These are phyloP conservation scores for Chaetomium sp. DNA, from an alignment of 2,329 filamentous ascomycete species.

Conservation along the genomic window DNA sequence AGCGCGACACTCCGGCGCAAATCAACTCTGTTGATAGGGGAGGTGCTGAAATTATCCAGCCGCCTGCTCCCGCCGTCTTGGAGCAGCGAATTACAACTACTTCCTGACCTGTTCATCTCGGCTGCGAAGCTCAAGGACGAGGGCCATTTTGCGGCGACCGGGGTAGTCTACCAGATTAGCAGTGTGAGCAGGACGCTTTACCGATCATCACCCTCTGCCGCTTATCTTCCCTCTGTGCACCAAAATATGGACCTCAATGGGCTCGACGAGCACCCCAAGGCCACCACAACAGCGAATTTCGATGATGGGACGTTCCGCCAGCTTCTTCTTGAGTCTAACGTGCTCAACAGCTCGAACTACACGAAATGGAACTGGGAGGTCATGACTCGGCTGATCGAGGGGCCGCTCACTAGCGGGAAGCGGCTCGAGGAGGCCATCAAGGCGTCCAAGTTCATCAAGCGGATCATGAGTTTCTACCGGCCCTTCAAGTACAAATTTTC, in stretches of 20 bases:
- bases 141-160: slow-evolving; percentile 71
- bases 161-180: slow-evolving; percentile 95
- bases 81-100: slow-evolving; percentile 77
- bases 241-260: slow-evolving; percentile 43
- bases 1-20: slow-evolving; percentile 73
- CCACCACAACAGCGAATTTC: slow-evolving; percentile 41
- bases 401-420: slow-evolving; percentile 83
- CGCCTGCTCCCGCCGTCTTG: slow-evolving; percentile 74
- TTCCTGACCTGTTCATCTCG: slow-evolving; percentile 76
- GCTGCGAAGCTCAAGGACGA: slow-evolving; percentile 67
- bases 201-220: slow-evolving; percentile 55
- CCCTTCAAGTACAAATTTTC: slow-evolving; percentile 97
- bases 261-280: slow-evolving; percentile 53
- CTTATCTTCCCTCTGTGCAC: slow-evolving; percentile 33
- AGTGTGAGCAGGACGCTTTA: slow-evolving; percentile 92
- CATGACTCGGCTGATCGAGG: slow-evolving; percentile 84
- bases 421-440: slow-evolving; percentile 90
- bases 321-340: slow-evolving; percentile 68
- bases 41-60: slow-evolving; percentile 83
- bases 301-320: slow-evolving; percentile 60
- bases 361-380: slow-evolving; percentile 97
- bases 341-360: slow-evolving; percentile 83
- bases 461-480: slow-evolving; percentile 88
- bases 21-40: slow-evolving; percentile 82
- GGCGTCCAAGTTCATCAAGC: slow-evolving; percentile 92